phyloP scores from a whole-genome alignment of 2,329 filamentous ascomycete genomes.

The Spiromastix sp. region DNA sequence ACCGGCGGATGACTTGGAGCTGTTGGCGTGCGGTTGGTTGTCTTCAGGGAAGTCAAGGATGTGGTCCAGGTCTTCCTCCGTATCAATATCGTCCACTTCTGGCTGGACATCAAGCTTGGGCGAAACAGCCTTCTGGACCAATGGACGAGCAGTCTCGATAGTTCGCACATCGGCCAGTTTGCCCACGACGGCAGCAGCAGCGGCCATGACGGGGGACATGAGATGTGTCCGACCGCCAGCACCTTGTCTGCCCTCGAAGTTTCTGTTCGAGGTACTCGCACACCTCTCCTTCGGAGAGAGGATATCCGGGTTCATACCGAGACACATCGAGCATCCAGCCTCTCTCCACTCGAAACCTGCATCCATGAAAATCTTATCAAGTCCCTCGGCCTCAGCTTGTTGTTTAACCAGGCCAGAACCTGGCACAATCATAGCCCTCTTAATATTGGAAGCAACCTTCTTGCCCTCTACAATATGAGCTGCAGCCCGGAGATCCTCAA shows the following conservation, averaged over 20 bases:
- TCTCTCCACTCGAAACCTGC: constrained; percentile 98
- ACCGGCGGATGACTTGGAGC: constrained; percentile 45
- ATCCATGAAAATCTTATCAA: constrained; percentile 84
- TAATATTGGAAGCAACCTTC: constrained; percentile 79
- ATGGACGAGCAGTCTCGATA: constrained; percentile 44
- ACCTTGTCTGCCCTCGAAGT: constrained; percentile 94
- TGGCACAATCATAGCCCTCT: constrained; percentile 90
- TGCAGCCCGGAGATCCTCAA: constrained; percentile 86
- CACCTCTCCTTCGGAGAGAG: constrained; percentile 85
- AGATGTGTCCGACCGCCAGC: constrained; percentile 84
- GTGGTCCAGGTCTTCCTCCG: constrained; percentile 53
- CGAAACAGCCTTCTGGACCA: constrained; percentile 40
- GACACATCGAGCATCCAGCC: constrained; percentile 96
- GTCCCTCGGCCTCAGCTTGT: constrained; percentile 80
- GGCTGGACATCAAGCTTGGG: constrained; percentile 52
- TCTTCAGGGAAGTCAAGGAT: constrained; percentile 56
- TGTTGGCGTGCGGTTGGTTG: constrained; percentile 54
- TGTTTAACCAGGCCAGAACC: constrained; percentile 91
- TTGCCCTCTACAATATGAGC: constrained; percentile 77
- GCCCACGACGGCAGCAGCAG: constrained; percentile 77
- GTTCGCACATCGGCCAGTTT: constrained; percentile 88
- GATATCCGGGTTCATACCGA: constrained; percentile 99
- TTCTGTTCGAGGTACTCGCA: constrained; percentile 90
- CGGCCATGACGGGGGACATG: constrained; percentile 96
- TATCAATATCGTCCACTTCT: constrained; percentile 46